Evolutionary conservation across 2,329 filamentous ascomycete genomes (phyloP).

Genomic region (Didymosphaeria variabile): DNA sequence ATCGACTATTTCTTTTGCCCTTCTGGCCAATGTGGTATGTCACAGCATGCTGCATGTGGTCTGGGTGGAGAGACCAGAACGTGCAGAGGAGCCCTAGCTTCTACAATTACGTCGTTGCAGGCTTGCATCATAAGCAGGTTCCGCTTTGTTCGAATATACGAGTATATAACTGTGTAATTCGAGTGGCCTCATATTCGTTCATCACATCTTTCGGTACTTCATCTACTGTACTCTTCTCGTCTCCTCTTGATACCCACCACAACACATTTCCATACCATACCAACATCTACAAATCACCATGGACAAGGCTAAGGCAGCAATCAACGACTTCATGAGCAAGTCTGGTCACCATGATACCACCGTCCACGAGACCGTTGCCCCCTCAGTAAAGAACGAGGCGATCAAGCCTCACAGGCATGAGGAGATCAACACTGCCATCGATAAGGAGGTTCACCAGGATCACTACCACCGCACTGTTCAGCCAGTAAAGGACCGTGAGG

Average conservation of each 20-base stretch:
- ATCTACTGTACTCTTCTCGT: constrained; percentile 11
- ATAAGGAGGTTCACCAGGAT: constrained; percentile 75
- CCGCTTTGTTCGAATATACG: neutral
- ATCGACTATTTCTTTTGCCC: constrained; percentile 6
- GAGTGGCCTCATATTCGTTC: neutral
- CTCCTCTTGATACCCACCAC: neutral
- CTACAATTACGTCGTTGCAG: constrained; percentile 18
- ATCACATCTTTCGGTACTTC: neutral
- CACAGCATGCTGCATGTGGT: constrained; percentile 1
- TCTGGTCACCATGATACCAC: constrained; percentile 75
- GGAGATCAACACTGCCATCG: constrained; percentile 68
- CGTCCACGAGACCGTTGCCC: constrained; percentile 71
- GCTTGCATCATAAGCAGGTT: constrained; percentile 5
- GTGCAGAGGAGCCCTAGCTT: neutral
- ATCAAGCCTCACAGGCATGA: constrained; percentile 70
- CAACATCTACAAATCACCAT: constrained; percentile 45
- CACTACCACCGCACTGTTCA: constrained; percentile 77
- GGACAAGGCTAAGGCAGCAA: constrained; percentile 71
- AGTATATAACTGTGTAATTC: neutral
- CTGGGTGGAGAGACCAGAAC: neutral
- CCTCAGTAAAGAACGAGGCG: constrained; percentile 68
- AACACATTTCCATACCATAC: constrained; percentile 3
- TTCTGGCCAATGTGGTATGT: neutral
- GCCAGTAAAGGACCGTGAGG: constrained; percentile 66
- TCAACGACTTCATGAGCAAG: constrained; percentile 67